Conservation (phyloP, 129 eudicot species). For the Lonicera japonica region DNA sequence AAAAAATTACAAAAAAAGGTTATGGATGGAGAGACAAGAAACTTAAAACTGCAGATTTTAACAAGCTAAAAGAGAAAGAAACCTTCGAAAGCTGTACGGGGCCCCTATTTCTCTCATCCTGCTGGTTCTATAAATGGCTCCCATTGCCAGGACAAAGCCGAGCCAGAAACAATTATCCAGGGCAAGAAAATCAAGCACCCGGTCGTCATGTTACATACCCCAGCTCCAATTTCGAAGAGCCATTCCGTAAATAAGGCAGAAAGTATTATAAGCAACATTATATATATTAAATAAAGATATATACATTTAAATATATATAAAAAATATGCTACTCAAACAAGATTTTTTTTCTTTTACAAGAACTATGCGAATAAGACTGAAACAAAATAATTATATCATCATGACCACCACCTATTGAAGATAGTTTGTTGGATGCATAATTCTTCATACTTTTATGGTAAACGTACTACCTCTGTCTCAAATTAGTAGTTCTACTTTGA, state of each 20-base stretch:
- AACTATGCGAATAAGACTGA: not conserved
- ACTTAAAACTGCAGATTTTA: not conserved
- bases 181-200: slow-evolving; percentile 53
- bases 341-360: not conserved
- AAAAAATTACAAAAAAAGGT: too few species aligned
- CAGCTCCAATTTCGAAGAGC: slow-evolving; percentile 99
- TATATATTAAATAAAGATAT: slow-evolving; percentile 6
- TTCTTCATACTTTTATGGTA: too few species aligned
- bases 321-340: not conserved
- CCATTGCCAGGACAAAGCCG: slow-evolving; percentile 59
- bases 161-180: slow-evolving; percentile 60
- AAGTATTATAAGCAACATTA: slow-evolving; percentile 60
- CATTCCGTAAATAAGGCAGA: slow-evolving; percentile 70
- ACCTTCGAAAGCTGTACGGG: slow-evolving; percentile 99
- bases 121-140: slow-evolving; percentile 76
- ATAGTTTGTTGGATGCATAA: too few species aligned
- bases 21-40: not conserved
- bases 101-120: slow-evolving; percentile 62
- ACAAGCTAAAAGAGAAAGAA: not conserved
- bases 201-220: slow-evolving; percentile 68
- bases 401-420: too few species aligned
- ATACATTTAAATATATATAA: not conserved
- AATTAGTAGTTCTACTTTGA: too few species aligned
- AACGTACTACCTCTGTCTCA: too few species aligned
- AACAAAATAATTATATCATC: not conserved